These are phyloP conservation scores for Oryza nivara DNA, from an alignment of 176 grass and related monocot genomes.

Conservation along the genomic window DNA sequence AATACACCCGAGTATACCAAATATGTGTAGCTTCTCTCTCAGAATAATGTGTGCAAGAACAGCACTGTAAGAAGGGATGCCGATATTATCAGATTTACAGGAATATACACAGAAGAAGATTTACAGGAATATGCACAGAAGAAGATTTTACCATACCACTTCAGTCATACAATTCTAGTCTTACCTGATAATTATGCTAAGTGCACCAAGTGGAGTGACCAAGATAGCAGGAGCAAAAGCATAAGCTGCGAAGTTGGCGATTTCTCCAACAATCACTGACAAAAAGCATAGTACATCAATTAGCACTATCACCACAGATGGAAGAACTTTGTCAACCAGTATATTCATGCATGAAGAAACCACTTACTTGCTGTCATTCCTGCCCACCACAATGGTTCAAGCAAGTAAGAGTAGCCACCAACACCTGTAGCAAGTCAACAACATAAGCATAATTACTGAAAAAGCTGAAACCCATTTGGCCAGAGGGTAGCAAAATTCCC, in stretches of 20 bases:
- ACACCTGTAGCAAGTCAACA: constrained; percentile 64
- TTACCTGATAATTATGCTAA: constrained; percentile 96
- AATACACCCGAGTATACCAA: constrained; percentile 89
- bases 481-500: constrained; percentile 2
- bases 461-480: not conserved
- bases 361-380: constrained; percentile 93
- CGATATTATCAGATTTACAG: constrained; percentile 23
- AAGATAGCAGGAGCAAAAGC: constrained; percentile 98
- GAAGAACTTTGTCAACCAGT: not conserved
- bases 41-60: constrained; percentile 94
- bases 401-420: constrained; percentile 96
- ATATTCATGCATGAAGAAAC: constrained; percentile 18
- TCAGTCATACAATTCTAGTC: not conserved
- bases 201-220: constrained; percentile 96
- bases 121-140: constrained; percentile 20
- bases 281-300: constrained; percentile 10
- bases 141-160: constrained; percentile 17
- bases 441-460: not conserved
- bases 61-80: constrained; percentile 53
- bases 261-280: constrained; percentile 97
- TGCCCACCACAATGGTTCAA: constrained; percentile 92
- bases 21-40: constrained; percentile 86
- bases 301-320: constrained; percentile 10
- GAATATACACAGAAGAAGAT: not conserved
- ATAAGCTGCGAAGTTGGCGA: constrained; percentile 94